A percentile compares a stretch with the other conserved stretches of the same genome.
phyloP scores from a whole-genome alignment of 2,329 filamentous ascomycete species.

The Truncatella angustata region DNA sequence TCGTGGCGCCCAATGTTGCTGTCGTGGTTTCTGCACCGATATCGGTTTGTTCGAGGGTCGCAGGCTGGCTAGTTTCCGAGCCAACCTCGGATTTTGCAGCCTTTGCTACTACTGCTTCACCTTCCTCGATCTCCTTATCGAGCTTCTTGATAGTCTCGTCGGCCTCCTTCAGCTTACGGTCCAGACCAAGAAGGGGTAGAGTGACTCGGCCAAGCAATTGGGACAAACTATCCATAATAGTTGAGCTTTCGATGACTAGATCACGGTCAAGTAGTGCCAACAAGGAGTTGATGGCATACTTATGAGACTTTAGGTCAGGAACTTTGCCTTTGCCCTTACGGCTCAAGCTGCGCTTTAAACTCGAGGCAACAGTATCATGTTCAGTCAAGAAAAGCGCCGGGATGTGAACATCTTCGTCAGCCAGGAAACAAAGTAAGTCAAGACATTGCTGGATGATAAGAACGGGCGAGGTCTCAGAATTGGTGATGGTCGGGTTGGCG shows the following conservation, averaged over 20 bases:
- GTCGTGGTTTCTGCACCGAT: constrained; percentile 15
- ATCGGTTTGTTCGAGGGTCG: constrained; percentile 18
- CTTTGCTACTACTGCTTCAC: background rate
- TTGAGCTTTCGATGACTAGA: constrained; percentile 94
- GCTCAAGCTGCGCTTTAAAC: constrained; percentile 72
- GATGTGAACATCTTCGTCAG: constrained; percentile 81
- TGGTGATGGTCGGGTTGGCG: constrained; percentile 49
- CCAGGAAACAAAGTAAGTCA: constrained; percentile 78
- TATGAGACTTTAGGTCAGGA: constrained; percentile 80
- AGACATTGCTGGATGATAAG: constrained; percentile 96
- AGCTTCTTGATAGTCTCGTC: constrained; percentile 35
- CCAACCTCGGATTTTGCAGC: constrained; percentile 15
- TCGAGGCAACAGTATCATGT: constrained; percentile 72
- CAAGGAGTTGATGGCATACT: constrained; percentile 89
- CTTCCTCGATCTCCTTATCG: constrained; percentile 34
- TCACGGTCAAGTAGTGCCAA: constrained; percentile 87
- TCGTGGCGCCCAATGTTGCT: constrained; percentile 14
- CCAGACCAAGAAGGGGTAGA: constrained; percentile 74
- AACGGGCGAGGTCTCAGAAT: constrained; percentile 86
- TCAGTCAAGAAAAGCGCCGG: constrained; percentile 92
- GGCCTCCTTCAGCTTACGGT: constrained; percentile 60
- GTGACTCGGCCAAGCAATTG: constrained; percentile 86
- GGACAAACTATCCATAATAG: constrained; percentile 92
- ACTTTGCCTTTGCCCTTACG: constrained; percentile 87
- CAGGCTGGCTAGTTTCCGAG: constrained; percentile 15